Evolutionary conservation across 371 early-diverging fungal genomes (phyloP).

Genomic region (Actinomortierella wolfii): DNA sequence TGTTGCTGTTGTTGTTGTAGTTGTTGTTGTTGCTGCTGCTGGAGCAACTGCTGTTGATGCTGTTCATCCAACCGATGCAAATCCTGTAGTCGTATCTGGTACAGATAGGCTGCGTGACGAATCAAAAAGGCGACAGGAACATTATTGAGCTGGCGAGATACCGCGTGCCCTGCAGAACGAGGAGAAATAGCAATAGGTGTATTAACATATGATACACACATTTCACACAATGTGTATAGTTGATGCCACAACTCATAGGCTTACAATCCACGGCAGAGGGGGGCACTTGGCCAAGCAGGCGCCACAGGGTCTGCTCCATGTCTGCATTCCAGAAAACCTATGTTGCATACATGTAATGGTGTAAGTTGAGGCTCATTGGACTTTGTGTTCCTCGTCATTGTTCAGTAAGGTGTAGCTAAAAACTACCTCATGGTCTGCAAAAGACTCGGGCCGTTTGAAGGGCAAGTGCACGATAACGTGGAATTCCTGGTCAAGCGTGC

Average conservation of each 20-base stretch:
- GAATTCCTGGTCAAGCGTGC: too few relatives aligned
- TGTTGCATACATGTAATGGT: too few relatives aligned
- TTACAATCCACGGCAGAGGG: constrained; percentile 58
- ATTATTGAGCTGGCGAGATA: constrained; percentile 59
- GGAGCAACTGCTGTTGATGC: constrained; percentile 49
- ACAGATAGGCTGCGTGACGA: constrained; percentile 63
- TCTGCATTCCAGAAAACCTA: constrained; percentile 70
- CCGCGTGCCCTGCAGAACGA: constrained; percentile 54
- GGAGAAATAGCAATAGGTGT: background rate
- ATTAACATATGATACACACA: too few relatives aligned
- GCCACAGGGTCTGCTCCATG: constrained; percentile 68
- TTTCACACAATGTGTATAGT: background rate
- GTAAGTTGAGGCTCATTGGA: too few relatives aligned
- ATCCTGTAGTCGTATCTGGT: constrained; percentile 67
- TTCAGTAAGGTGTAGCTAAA: too few relatives aligned
- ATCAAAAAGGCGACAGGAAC: constrained; percentile 62
- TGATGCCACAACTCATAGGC: background rate
- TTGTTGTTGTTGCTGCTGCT: constrained; percentile 15
- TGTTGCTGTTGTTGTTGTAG: background rate
- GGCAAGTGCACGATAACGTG: constrained; percentile 67
- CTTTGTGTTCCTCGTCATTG: too few relatives aligned
- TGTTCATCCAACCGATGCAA: constrained; percentile 52
- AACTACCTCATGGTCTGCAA: constrained; percentile 62
- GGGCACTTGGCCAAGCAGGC: constrained; percentile 62
- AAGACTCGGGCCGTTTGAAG: constrained; percentile 58